Evolutionary conservation across 495 filamentous ascomycete genomes (phyloP), one percentile per base, ranked within the genome.

Genomic region (Annulohypoxylon moriforme): DNA sequence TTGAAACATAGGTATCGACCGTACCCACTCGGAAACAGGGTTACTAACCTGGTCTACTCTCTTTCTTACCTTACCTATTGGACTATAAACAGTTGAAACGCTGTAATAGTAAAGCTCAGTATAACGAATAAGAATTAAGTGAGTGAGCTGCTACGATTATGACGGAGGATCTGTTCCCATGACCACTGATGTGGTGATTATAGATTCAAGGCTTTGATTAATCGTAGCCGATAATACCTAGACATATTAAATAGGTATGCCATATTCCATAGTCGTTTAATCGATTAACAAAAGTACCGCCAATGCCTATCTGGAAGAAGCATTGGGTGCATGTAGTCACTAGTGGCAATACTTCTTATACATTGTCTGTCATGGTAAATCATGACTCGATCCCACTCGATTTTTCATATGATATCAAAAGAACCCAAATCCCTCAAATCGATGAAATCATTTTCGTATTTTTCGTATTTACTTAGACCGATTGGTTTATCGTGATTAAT

Each of bases 401-500:
- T 34, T 22, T 7, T n/a, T 44, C 38, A 22, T 33, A 13, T 58
- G 36, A 14, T 59, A 59, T 40, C 36, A 33, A 16, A 36, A 27
- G 55, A 33, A 36, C 9, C 20, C 8, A 40, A 56, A 27, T 42
- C 3, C 24, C 60, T 55, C 25, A 24, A 24, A n/a, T 24, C 18
- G 46, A 25, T 25, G 18, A 42, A 38, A 40, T 11, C 24, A 36
- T 44, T 22, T 29, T 11, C 13, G 3, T 16, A 42, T 64, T 44
- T 22, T 29, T 11, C 13, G 3, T 16, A 42, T 64, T 38, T 6
- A 13, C 27, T 4, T 11, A 4, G 42, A 44, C 3, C 67, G 34
- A 60, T 72, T 72, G 59, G 59, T 34, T 47, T 52, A 27, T 1
- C 31, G 18, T 40, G 31, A 72, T 68, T 60, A 27, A 1, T 29